These are phyloP conservation scores for Colletotrichum simmondsii DNA, from an alignment of 2,329 filamentous ascomycete species.

Conservation along the genomic window DNA sequence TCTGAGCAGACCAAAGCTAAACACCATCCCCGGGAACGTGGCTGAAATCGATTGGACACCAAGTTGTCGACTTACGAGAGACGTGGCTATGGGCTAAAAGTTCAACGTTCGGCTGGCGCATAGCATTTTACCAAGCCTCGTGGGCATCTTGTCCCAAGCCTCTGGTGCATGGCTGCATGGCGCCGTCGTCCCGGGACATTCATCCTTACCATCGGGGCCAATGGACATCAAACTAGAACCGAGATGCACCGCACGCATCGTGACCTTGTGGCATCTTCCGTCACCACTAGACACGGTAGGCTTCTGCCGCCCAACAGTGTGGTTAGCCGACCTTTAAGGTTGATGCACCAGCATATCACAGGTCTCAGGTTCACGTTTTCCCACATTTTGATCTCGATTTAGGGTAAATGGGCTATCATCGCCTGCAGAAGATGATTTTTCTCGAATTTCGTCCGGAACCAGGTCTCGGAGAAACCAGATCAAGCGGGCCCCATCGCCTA, in stretches of 20 bases:
- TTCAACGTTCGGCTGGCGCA: background rate
- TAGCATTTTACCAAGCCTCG: background rate
- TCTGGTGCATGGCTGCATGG: background rate
- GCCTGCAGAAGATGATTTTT: background rate
- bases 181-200: background rate
- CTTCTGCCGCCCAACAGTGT: background rate
- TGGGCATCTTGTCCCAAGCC: background rate
- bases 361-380: background rate
- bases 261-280: background rate
- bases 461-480: background rate
- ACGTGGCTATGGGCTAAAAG: background rate
- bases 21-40: background rate
- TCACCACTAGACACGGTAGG: background rate
- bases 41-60: background rate
- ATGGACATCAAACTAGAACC: background rate
- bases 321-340: background rate
- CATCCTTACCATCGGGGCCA: background rate
- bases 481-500: background rate
- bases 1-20: background rate
- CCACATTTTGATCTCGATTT: background rate
- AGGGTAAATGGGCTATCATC: background rate
- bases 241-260: background rate
- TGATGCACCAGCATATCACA: background rate
- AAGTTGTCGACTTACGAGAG: constrained; percentile 7
- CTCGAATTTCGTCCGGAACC: background rate